Conservation (phyloP, 345 rosid species). For the Eucalyptus lansdowneana region DNA sequence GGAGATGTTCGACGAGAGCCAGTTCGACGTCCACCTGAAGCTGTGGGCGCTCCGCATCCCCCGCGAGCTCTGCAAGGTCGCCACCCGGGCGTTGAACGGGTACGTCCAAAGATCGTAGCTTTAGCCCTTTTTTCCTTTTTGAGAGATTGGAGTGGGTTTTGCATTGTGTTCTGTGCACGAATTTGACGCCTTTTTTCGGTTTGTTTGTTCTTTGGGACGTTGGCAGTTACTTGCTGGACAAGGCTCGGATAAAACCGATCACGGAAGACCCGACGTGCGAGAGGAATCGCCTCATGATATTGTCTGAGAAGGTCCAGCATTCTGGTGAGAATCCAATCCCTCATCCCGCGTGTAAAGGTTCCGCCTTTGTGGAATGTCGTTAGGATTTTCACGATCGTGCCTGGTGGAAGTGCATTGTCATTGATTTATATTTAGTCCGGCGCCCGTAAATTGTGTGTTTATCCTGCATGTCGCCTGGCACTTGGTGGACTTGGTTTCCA, state of each 20-base stretch:
- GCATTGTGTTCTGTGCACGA: background rate
- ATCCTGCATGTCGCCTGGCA: background rate
- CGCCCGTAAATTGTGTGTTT: background rate
- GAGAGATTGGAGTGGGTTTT: background rate
- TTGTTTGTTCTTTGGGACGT: background rate
- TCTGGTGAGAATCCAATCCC: slow-evolving; percentile 24
- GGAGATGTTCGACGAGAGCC: slow-evolving; percentile 55
- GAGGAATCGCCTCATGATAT: slow-evolving; percentile 52
- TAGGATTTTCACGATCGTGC: background rate
- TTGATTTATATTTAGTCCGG: background rate
- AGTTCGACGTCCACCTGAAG: slow-evolving; percentile 55
- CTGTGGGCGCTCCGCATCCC: slow-evolving; percentile 83
- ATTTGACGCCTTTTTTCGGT: background rate
- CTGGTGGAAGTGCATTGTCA: background rate
- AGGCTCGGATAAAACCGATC: slow-evolving; percentile 72
- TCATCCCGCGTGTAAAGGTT: background rate
- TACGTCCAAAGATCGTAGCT: background rate
- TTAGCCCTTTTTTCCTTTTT: background rate
- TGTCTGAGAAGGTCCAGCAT: slow-evolving; percentile 52
- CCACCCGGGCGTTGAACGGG: slow-evolving; percentile 65
- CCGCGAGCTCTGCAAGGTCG: slow-evolving; percentile 60
- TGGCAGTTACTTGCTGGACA: slow-evolving; percentile 72
- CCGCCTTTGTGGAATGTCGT: too few species aligned
- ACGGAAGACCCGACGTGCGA: slow-evolving; percentile 62
- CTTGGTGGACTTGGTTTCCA: background rate